Evolutionary conservation across 169 alveolate species (phyloP), one percentile per base, ranked within the genome.

Genomic region (Ichthyophthirius multifiliis): DNA sequence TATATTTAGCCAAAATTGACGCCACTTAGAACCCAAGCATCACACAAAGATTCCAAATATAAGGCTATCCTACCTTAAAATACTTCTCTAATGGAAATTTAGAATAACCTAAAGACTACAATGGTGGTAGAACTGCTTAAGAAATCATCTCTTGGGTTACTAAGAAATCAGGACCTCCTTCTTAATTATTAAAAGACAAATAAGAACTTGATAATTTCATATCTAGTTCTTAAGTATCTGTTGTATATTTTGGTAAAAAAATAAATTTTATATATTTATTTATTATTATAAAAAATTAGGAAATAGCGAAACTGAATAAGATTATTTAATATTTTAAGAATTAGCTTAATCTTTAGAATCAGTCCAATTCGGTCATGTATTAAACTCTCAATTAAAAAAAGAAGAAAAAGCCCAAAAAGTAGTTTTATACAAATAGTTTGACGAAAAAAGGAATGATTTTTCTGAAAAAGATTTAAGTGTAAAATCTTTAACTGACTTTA

Each of bases 21-120:
- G n/a, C n/a, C n/a, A n/a, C n/a, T n/a, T n/a, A n/a, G n/a, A n/a
- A n/a, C n/a, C n/a, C n/a, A n/a, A n/a, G n/a, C n/a, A n/a, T n/a
- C n/a, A n/a, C n/a, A n/a, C n/a, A n/a, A 62, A 95, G 91, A 86
- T 96, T 83, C 90, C 95, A 86, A 20, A 87, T 97, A 34, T 85
- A 88, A 64, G 98, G 98, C 27, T 97, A 88, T 89, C 99, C 99
- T 47, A 97, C 98, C 23, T 79, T 96, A 37, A 88, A 90, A 80
- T 93, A 93, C 95, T 96, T 96, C 90, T 92, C 90, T 45, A 92
- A 94, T 65, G 94, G 91, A n/a, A n/a, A n/a, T n/a, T n/a, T n/a
- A n/a, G n/a, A n/a, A 45, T 32, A 63, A 41, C 74, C 86, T 18
- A 77, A 74, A 32, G 94, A 85, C 47, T 95, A 85, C 76, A 86